A percentile compares a stretch with the other conserved stretches of the same genome.
phyloP scores from a whole-genome alignment of 495 filamentous ascomycete genomes.

The Clavariopsis aquatica region DNA sequence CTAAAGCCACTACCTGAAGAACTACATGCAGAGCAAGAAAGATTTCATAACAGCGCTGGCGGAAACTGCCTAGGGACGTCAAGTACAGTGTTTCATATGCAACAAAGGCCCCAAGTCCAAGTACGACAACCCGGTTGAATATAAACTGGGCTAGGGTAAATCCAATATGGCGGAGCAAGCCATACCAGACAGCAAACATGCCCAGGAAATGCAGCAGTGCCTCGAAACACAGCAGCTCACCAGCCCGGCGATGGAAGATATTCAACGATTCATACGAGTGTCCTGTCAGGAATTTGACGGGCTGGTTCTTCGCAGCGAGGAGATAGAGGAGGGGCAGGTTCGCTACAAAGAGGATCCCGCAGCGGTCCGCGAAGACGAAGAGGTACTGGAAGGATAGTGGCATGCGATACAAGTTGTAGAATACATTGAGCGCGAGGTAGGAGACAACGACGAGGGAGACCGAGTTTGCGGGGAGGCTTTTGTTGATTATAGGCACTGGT shows the following conservation, averaged over 20 bases:
- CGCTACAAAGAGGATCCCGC: conserved; percentile 55
- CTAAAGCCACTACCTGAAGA: conserved; percentile 54
- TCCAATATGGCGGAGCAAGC: conserved; percentile 46
- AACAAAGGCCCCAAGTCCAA: conserved; percentile 53
- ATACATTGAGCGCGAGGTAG: conserved; percentile 57
- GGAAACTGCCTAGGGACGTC: conserved; percentile 54
- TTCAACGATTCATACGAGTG: conserved; percentile 66
- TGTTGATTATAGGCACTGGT: conserved; percentile 57
- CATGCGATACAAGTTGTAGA: conserved; percentile 55
- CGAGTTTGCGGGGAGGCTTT: conserved; percentile 55
- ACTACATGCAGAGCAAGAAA: conserved; percentile 60
- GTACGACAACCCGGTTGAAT: conserved; percentile 44
- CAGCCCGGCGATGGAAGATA: conserved; percentile 59
- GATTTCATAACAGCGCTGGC: conserved; percentile 57
- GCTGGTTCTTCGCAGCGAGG: conserved; percentile 64
- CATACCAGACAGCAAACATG: conserved; percentile 54
- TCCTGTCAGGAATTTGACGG: conserved; percentile 58
- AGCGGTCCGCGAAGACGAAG: conserved; percentile 59
- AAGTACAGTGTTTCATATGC: conserved; percentile 56
- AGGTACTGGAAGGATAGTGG: conserved; percentile 49
- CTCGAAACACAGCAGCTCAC: conserved; percentile 51
- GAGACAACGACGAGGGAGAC: conserved; percentile 52
- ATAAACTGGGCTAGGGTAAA: conserved; percentile 48
- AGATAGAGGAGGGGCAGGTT: conserved; percentile 65
- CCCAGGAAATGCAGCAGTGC: conserved; percentile 50